Evolutionary conservation across 1,284 basidiomycete genomes (phyloP).

Genomic region (Takashimella koratensis): DNA sequence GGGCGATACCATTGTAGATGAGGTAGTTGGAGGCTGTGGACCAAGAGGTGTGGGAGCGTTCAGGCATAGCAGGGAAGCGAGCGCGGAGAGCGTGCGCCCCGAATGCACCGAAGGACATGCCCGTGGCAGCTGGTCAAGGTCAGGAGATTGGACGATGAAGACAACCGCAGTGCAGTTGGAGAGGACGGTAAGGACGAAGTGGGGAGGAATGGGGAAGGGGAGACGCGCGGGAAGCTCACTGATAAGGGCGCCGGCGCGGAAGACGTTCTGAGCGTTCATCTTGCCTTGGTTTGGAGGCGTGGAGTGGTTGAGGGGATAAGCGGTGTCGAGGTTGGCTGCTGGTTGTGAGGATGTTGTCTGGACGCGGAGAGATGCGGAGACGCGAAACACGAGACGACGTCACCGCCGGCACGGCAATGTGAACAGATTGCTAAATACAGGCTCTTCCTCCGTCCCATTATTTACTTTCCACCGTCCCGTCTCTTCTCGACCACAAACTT

Average conservation of each 20-base stretch:
- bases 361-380: too few relatives aligned
- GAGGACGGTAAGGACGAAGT: not conserved
- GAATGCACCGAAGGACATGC: conserved; percentile 47
- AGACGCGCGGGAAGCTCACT: conserved; percentile 11
- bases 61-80: conserved; percentile 39
- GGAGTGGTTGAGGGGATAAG: not conserved
- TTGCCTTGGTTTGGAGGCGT: not conserved
- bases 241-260: conserved; percentile 35
- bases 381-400: too few relatives aligned
- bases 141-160: not conserved
- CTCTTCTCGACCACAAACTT: too few relatives aligned
- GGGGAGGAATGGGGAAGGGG: not conserved
- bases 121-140: conserved; percentile 45
- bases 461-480: not conserved
- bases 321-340: too few relatives aligned
- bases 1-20: conserved; percentile 70
- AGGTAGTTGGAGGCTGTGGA: conserved; percentile 44
- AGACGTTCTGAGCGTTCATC: conserved; percentile 18
- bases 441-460: too few relatives aligned
- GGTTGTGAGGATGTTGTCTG: too few relatives aligned
- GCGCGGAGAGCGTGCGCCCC: conserved; percentile 45
- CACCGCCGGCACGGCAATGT: too few relatives aligned
- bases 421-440: too few relatives aligned
- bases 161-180: not conserved
- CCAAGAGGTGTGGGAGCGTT: conserved; percentile 35